These are phyloP conservation scores for Shiraia sp. DNA, from an alignment of 2,329 filamentous ascomycete genomes.

Conservation along the genomic window DNA sequence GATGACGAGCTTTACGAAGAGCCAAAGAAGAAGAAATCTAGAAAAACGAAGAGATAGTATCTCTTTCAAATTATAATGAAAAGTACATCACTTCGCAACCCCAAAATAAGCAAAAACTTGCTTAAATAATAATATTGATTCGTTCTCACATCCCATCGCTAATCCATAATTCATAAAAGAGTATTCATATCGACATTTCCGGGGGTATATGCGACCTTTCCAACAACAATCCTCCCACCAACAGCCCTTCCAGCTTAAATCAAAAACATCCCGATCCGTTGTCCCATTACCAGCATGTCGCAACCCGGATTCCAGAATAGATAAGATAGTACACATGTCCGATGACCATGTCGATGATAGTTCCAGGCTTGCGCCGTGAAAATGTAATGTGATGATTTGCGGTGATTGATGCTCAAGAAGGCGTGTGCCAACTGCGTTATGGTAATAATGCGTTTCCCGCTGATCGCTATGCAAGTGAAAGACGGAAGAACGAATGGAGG, in stretches of 20 bases:
- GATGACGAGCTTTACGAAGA: slow-evolving; percentile 30
- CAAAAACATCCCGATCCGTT: slow-evolving; percentile 9
- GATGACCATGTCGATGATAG: slow-evolving; percentile 15
- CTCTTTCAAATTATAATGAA: too few relatives aligned
- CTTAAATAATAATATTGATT: too few relatives aligned
- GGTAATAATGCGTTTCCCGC: slow-evolving; percentile 13
- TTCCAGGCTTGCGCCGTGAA: slow-evolving; percentile 9
- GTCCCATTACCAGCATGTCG: slow-evolving; percentile 41
- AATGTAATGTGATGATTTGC: slow-evolving; percentile 3
- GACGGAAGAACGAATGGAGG: slow-evolving; percentile 24
- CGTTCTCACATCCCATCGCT: too few relatives aligned
- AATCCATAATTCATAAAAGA: too few relatives aligned
- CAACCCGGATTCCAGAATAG: slow-evolving; percentile 18
- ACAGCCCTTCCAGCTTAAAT: not conserved
- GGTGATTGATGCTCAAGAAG: not conserved
- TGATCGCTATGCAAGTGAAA: slow-evolving; percentile 34
- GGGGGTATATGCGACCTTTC: too few relatives aligned
- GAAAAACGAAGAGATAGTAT: slow-evolving; percentile 7
- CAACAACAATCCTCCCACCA: not conserved
- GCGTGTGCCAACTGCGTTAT: slow-evolving; percentile 31
- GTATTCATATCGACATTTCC: too few relatives aligned
- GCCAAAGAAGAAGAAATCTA: slow-evolving; percentile 34
- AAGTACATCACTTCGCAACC: too few relatives aligned
- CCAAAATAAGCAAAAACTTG: too few relatives aligned
- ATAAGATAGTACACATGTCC: slow-evolving; percentile 19